Base-by-base conservation (phyloP, 441 rosid species). In the Adansonia madagascariensis region DNA sequence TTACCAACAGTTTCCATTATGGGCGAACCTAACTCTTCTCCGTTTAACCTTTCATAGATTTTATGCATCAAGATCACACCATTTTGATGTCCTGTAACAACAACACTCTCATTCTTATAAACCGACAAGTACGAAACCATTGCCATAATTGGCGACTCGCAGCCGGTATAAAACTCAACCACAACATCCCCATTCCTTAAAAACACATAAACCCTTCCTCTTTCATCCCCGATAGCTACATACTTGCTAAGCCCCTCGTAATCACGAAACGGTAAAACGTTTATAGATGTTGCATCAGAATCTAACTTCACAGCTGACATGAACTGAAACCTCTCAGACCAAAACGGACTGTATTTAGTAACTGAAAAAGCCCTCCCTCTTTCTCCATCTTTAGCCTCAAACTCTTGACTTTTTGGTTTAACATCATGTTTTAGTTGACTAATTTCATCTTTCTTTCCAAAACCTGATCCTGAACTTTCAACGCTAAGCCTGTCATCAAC, bases 301-400 rank as follows among this genome's bases (percentile, higher is more conserved):
- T 88, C 89, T 77, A 94, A 85, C 57, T 89, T 95, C 87, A 95
- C 95, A 47, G 98, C 98, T 20, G 99, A 91, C 43, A 88, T 87
- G 77, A 94, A 92, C 22, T 88, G 91, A 85, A 94, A 92, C 86
- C 89, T 90, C 89, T 95, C 99, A 46, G 97, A 88, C 99, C 98
- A 96, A 63, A 88, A 85, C 3, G 89, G 97, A 71, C 94, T 92
- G 79, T 84, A 92, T 60, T 89, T 94, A 0, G 94, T 89, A 22
- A 91, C 89, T 0, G 95, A 83, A 79, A 84, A 83, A 24, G 85
- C 85, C 76, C 80, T 85, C 1, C 62, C 80, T 80, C 82, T 84
- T 73, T 81, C 89, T 70, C 75, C 87, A 80, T 77, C 85, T 64
- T 71, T 68, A 69, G 60, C 83, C 59, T 55, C 76, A 35, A 65